Base-by-base conservation (phyloP, 129 eudicot genomes). In the Gnaphalium uliginosum region DNA sequence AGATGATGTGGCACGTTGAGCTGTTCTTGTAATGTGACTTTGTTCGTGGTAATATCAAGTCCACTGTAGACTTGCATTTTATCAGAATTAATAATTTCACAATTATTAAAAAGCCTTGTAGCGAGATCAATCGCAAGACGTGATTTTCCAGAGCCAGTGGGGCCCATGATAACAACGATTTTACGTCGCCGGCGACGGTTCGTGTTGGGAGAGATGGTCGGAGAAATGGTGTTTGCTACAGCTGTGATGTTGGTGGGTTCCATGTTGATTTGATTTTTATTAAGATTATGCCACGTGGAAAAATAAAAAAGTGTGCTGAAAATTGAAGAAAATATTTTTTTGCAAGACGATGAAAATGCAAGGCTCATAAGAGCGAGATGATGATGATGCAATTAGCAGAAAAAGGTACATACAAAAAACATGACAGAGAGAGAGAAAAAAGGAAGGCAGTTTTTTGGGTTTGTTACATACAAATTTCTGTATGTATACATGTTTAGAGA, bases 101-200 rank as follows among this genome's bases (percentile, higher is more conserved):
- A 71, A 18, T 41, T n/a, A 1, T 43, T 30, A 71, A 78, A 88
- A 61, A 77, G 88, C 0, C 86, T 75, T 21, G 87, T 48, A 9
- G 89, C 84, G 18, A 90, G 72, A 77, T 90, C 98, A 25, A 90
- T 53, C 18, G 96, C 90, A 22, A 93, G 92, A 15, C 86, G 86
- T 0, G 98, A 88, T 66, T 93, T 93, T 0, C 98, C 96, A 14
- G 89, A 82, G 61, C 98, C 96, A 4, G 98, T 90, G 23, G 98
- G 76, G 0, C 96, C 98, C 89, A 93, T 75, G 35, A 93, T 78
- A 6, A 86, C 86, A 1, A 92, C 79, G 5, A 86, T 22, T 64
- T 88, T 81, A 0, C 30, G 68, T 71, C 83, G 73, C 67, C 79
- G 83, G 23, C 67, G 83, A 59, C 41, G 53, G 77, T 35, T 41